Evolutionary conservation across 2,329 filamentous ascomycete genomes (phyloP), one percentile per base, ranked within the genome.

Genomic region (Diaporthe batatas): DNA sequence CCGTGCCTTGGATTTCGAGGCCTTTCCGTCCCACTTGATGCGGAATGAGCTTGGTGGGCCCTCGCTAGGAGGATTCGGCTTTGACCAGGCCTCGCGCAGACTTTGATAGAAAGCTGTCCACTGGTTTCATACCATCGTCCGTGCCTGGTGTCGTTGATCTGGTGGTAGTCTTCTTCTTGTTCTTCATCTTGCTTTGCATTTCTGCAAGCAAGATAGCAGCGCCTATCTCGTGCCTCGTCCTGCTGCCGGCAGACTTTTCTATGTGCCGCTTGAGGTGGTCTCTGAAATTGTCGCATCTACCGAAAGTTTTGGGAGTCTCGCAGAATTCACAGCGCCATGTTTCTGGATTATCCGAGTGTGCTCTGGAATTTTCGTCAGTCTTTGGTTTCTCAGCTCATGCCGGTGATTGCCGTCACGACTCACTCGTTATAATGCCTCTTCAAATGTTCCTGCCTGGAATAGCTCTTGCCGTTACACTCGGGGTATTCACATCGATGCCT

Each of bases 251-350:
- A 3, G 51, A 58, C 42, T 74, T 72, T 44, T 69, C 57, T 12
- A 65, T 53, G 65, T 74, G 73, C 21, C 73, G 64, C n/a, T 74
- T 69, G 51, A 74, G 70, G 44, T 74, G 73, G 14, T 74, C 73
- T 18, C 65, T 55, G 23, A 72, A 74, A 44, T 74, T 74, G 44
- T 74, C 73, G 32, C 54, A 64, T 49, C 70, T 64, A 18, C 58
- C 65, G 53, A 74, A 74, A 2, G 62, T 68, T 55, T 74, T 74
- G 49, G 57, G 64, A 23, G 54, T 69, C 29, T 68, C 57, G 53
- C 73, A 74, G 34, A 72, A 74, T n/a, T 69, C 65, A 39, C 73
- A 74, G 42, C 62, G 64, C 70, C 70, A 74, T 34, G 55, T 68
- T 12, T 71, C 70, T 29, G 65, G 73, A 47, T 72, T 70, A 32